Conservation (phyloP, 2,329 filamentous ascomycete species). For the Arthroderma sp. region DNA sequence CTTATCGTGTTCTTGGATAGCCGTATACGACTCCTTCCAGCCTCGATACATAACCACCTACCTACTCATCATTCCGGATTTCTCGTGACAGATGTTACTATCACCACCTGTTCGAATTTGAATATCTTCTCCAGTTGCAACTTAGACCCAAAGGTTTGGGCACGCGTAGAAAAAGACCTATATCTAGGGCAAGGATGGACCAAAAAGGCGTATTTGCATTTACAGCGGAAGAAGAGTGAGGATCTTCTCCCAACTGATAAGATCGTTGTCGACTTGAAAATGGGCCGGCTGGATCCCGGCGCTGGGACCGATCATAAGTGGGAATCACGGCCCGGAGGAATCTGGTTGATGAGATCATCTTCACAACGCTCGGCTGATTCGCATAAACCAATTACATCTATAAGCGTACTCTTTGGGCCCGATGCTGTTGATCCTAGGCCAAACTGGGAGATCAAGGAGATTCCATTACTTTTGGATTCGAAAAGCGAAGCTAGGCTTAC, state of each 20-base stretch:
- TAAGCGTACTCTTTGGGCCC: conserved; percentile 79
- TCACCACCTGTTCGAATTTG: conserved; percentile 60
- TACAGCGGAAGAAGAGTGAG: conserved; percentile 74
- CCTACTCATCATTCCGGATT: conserved; percentile 73
- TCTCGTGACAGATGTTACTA: conserved; percentile 72
- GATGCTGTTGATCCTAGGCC: conserved; percentile 82
- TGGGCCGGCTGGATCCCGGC: conserved; percentile 59
- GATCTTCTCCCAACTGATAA: conserved; percentile 61
- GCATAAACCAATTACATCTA: conserved; percentile 58
- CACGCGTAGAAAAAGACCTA: conserved; percentile 77
- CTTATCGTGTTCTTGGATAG: conserved; percentile 73
- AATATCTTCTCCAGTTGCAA: conserved; percentile 65
- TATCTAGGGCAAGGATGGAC: conserved; percentile 64
- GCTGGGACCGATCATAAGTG: conserved; percentile 48
- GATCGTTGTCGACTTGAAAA: conserved; percentile 65
- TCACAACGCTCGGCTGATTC: conserved; percentile 64
- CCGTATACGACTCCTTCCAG: conserved; percentile 74
- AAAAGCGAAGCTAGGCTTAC: conserved; percentile 61
- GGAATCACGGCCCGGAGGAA: conserved; percentile 62
- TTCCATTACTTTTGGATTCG: conserved; percentile 52
- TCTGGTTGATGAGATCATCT: conserved; percentile 69
- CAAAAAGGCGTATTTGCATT: conserved; percentile 64
- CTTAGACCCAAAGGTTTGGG: conserved; percentile 61
- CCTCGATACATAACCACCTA: conserved; percentile 72
- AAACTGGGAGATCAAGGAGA: conserved; percentile 69